Evolutionary conservation across 148 eudicot genomes (phyloP).

Genomic region (Rheum nobile): DNA sequence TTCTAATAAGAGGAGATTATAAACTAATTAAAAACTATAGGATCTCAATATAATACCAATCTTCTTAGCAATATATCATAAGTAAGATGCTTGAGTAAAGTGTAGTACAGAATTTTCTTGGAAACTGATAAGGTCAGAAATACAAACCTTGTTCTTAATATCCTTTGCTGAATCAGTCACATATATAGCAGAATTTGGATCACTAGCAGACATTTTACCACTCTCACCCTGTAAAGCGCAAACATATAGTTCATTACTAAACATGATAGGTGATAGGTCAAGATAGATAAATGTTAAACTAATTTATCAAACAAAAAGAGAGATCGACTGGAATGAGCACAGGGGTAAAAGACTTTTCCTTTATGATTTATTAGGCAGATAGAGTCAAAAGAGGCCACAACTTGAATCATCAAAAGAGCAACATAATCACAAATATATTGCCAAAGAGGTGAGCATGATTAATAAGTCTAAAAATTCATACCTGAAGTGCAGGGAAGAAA

Average conservation of each 20-base stretch:
- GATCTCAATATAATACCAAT: not conserved
- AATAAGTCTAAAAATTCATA: constrained; percentile 4
- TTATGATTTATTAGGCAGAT: not conserved
- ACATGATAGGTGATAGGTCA: not conserved
- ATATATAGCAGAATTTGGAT: constrained; percentile 91
- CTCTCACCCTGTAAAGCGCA: constrained; percentile 74
- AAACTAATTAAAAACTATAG: not conserved
- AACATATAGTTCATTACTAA: not conserved
- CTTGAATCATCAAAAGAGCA: not conserved
- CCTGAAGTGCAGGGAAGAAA: constrained; percentile 99
- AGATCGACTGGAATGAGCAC: not conserved
- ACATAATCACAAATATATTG: not conserved
- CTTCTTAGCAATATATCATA: not conserved
- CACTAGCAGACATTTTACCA: constrained; percentile 98
- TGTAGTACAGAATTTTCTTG: not conserved
- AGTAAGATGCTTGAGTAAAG: not conserved
- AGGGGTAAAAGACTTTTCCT: not conserved
- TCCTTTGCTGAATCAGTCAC: constrained; percentile 90
- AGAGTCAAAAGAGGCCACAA: not conserved
- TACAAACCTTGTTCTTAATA: constrained; percentile 67
- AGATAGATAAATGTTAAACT: not conserved
- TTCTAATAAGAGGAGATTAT: not conserved
- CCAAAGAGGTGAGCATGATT: not conserved
- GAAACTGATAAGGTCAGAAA: not conserved
- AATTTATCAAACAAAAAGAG: not conserved